A percentile compares a stretch with the other conserved stretches of the same genome.
Conservation (phyloP, 139 green algal species). For the Volvox reticuliferus region DNA sequence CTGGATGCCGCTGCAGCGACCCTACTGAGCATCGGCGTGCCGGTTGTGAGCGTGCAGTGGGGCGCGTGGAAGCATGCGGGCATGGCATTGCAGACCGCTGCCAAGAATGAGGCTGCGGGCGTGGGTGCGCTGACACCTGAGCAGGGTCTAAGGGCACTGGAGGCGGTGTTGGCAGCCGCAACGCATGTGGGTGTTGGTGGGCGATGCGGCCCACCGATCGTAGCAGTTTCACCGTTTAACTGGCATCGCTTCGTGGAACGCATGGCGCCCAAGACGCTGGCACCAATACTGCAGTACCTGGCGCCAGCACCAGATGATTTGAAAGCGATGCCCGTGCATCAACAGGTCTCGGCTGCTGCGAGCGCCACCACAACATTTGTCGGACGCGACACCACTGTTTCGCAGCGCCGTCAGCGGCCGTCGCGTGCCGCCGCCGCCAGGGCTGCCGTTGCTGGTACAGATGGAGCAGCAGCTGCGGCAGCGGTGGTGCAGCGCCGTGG, state of each 20-base stretch:
- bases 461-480: background rate
- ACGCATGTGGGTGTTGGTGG: background rate
- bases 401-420: background rate
- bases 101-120: conserved; percentile 69
- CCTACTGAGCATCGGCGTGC: conserved; percentile 23
- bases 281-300: conserved; percentile 18
- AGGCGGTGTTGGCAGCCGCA: conserved; percentile 45
- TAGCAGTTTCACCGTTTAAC: conserved; percentile 65
- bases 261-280: background rate
- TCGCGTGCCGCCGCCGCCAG: background rate
- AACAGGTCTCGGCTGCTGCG: background rate
- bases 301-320: background rate
- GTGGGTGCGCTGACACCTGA: conserved; percentile 67
- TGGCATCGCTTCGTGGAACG: conserved; percentile 53
- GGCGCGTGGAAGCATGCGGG: conserved; percentile 79
- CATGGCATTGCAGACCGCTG: conserved; percentile 66
- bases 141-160: conserved; percentile 65
- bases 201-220: background rate
- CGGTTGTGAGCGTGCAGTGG: conserved; percentile 72
- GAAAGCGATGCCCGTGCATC: no score
- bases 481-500: background rate
- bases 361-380: no score
- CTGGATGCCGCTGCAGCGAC: conserved; percentile 35
- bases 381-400: no score
- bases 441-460: background rate